These are phyloP conservation scores for Fusarium anguioides DNA, from an alignment of 2,329 filamentous ascomycete species.

Conservation along the genomic window DNA sequence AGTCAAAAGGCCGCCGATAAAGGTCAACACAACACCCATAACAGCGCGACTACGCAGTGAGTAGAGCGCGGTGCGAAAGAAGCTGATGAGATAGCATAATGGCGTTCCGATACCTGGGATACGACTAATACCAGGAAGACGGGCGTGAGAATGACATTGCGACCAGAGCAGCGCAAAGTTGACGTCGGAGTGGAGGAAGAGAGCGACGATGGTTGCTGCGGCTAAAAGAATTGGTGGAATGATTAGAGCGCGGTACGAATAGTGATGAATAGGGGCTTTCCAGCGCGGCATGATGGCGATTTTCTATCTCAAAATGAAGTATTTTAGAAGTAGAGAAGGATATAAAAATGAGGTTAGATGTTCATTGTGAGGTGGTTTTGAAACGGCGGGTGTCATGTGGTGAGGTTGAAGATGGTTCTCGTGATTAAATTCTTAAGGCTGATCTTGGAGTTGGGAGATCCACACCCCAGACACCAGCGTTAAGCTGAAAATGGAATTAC, in stretches of 20 bases:
- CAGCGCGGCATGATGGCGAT: constrained; percentile 38
- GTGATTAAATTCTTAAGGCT: constrained; percentile 25
- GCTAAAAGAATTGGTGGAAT: constrained; percentile 61
- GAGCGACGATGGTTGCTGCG: constrained; percentile 53
- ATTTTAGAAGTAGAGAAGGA: background rate
- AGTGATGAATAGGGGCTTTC: constrained; percentile 62
- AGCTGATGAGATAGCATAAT: constrained; percentile 62
- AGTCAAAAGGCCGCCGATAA: constrained; percentile 60
- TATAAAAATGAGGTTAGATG: background rate
- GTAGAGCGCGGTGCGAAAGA: constrained; percentile 58
- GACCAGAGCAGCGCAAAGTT: constrained; percentile 64
- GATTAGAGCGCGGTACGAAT: constrained; percentile 64
- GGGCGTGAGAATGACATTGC: constrained; percentile 62
- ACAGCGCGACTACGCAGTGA: constrained; percentile 55
- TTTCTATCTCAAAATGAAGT: background rate
- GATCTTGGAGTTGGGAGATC: constrained; percentile 27
- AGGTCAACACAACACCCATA: constrained; percentile 57
- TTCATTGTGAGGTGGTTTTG: background rate
- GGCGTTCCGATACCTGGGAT: constrained; percentile 59
- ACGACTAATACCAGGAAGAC: constrained; percentile 57
- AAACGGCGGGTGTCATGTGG: constrained; percentile 30
- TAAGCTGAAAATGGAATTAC: constrained; percentile 18
- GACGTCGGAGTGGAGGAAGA: constrained; percentile 61
- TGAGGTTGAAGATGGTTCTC: constrained; percentile 29
- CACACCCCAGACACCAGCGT: constrained; percentile 23